Evolutionary conservation across 2,329 filamentous ascomycete species (phyloP).

Genomic region (Botrytis pseudocinerea): DNA sequence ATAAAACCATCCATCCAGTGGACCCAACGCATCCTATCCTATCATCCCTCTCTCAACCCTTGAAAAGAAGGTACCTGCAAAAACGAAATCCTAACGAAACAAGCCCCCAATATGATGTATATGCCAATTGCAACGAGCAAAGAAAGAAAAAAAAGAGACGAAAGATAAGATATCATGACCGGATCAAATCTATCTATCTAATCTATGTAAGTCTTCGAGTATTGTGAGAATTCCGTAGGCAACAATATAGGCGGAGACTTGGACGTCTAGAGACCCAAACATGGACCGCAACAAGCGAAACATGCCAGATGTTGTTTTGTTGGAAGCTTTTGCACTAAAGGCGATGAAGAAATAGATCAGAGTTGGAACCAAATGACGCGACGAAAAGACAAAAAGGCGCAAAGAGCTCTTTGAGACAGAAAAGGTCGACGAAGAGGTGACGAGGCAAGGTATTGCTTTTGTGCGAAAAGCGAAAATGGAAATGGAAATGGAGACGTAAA

Average conservation of each 20-base stretch:
- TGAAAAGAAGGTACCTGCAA: background rate
- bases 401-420: background rate
- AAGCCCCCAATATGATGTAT: background rate
- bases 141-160: background rate
- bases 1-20: background rate
- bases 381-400: background rate
- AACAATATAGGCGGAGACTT: background rate
- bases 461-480: conserved; percentile 1
- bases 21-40: background rate
- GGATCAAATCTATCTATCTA: conserved; percentile 6
- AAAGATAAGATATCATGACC: conserved; percentile 1
- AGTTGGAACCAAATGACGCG: background rate
- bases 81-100: conserved; percentile 10
- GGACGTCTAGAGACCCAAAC: background rate
- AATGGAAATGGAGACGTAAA: conserved; percentile 7
- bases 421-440: background rate
- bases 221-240: background rate
- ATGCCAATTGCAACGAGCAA: background rate
- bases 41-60: background rate
- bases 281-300: background rate
- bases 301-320: conserved; percentile 8
- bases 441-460: background rate
- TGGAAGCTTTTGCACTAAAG: background rate
- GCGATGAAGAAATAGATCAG: background rate
- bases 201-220: background rate